Conservation (phyloP, 2,329 filamentous ascomycete species). For the Monosporascus sp. region DNA sequence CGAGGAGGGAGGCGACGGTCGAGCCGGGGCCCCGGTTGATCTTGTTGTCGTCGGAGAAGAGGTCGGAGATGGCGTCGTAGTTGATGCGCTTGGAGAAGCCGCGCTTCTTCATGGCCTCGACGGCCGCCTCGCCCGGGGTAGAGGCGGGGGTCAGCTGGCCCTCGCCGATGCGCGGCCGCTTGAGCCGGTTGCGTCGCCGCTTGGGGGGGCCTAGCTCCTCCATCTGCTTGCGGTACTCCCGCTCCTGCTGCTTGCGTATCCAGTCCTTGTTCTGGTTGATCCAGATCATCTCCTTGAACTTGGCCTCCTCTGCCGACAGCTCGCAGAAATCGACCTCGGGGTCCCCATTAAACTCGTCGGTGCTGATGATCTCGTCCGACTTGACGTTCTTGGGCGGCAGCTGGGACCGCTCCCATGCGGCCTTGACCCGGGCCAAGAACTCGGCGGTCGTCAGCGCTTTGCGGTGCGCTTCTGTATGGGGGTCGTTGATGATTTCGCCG, state of each 20-base stretch:
- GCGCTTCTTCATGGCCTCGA: conserved; percentile 61
- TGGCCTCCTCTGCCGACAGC: conserved; percentile 66
- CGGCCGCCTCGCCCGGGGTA: conserved; percentile 63
- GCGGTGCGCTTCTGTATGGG: conserved; percentile 47
- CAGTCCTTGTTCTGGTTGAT: conserved; percentile 92
- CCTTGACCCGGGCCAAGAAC: conserved; percentile 48
- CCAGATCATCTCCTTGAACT: conserved; percentile 88
- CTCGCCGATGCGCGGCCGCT: conserved; percentile 54
- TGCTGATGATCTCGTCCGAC: conserved; percentile 62
- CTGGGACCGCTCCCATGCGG: conserved; percentile 43
- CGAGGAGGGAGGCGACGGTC: conserved; percentile 33
- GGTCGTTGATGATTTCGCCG: conserved; percentile 61
- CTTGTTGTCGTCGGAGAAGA: conserved; percentile 44
- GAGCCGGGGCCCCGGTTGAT: conserved; percentile 40
- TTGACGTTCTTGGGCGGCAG: conserved; percentile 43
- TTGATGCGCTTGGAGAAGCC: conserved; percentile 72
- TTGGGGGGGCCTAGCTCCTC: conserved; percentile 46
- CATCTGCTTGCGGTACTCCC: conserved; percentile 68
- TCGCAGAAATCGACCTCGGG: conserved; percentile 79
- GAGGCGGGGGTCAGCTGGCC: conserved; percentile 61
- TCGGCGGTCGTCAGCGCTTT: conserved; percentile 53
- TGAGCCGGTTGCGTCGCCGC: conserved; percentile 44
- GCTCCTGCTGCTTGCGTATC: conserved; percentile 79
- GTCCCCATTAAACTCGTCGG: conserved; percentile 84
- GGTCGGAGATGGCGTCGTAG: conserved; percentile 56